Base-by-base conservation (phyloP, 129 eudicot genomes). In the Helianthus tuberosus region DNA sequence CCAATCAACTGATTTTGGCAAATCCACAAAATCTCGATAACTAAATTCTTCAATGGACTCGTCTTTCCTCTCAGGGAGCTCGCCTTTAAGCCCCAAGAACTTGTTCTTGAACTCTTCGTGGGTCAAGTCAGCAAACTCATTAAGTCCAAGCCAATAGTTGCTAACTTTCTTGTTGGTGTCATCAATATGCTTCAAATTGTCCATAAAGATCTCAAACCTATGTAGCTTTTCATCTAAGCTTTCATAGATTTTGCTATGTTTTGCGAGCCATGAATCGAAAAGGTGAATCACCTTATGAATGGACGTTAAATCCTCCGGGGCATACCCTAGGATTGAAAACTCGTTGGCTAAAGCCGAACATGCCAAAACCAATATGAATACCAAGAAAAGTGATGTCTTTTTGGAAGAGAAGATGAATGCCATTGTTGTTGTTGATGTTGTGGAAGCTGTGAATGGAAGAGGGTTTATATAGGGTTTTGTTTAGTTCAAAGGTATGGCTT, bases 1-100 rank as follows among this genome's bases (percentile, higher is more conserved):
- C 98, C 98, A 94, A 73, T 90, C 98, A 10, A 94, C 90, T 5
- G 97, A 94, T 61, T 86, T 90, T 3, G 98, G 98, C 64, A 93
- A 67, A 66, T 73, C 82, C 20, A 79, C 82, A 16, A 90, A 77
- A 78, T 90, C 87, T 27, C 81, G 73, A 64, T 94, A 84, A 46
- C 74, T 75, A 51, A 90, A 94, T 12, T 90, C 93, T 73, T 81
- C 74, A 13, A 71, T 49, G 41, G 86, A 59, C 64, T 74, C 76
- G 60, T 81, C 83, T 52, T 81, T 81, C 77, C 83, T 89, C 12
- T 67, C 66, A 5, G 86, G 80, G 61, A 83, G 36, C 27, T 84
- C 87, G 44, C 50, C 87, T 58, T 83, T 85, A 64, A 93, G 92
- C 23, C 98, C 97, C 75, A 93, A 75, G 70, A 80, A 90, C 82